phyloP scores from a whole-genome alignment of 129 eudicot species.

The Sambucus nigra region DNA sequence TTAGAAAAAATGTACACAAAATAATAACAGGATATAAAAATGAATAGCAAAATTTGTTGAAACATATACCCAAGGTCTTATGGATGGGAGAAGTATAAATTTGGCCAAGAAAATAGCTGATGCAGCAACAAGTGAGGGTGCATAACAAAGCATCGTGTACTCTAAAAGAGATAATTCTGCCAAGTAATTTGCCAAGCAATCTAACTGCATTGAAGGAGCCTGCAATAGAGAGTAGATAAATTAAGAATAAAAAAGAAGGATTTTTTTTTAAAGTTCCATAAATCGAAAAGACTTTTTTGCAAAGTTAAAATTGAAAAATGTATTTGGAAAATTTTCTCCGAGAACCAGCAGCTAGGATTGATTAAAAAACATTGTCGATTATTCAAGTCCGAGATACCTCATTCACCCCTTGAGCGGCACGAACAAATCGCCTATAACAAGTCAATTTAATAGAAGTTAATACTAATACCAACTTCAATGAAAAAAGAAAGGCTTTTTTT shows the following conservation, averaged over 20 bases:
- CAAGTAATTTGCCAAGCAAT: conserved; percentile 73
- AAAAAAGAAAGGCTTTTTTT: background rate
- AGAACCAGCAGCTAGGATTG: no score
- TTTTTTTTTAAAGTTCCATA: no score
- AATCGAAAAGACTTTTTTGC: no score
- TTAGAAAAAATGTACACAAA: background rate
- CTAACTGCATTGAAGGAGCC: conserved; percentile 80
- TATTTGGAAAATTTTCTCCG: no score
- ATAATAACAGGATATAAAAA: background rate
- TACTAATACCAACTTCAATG: background rate
- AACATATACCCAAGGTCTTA: conserved; percentile 73
- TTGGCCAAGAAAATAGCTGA: conserved; percentile 79
- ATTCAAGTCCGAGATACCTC: no score
- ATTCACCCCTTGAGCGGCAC: conserved; percentile 71
- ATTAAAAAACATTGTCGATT: no score
- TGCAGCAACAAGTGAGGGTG: conserved; percentile 84
- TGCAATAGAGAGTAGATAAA: conserved; percentile 16
- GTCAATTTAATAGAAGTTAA: background rate
- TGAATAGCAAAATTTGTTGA: background rate
- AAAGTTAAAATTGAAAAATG: no score
- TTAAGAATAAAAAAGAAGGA: no score
- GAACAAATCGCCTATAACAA: conserved; percentile 58
- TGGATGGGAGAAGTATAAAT: conserved; percentile 46
- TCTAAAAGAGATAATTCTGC: conserved; percentile 88
- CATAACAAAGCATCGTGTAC: conserved; percentile 63